Base-by-base conservation (phyloP, 352 stramenopile species). In the Phytophthora podocarpi region DNA sequence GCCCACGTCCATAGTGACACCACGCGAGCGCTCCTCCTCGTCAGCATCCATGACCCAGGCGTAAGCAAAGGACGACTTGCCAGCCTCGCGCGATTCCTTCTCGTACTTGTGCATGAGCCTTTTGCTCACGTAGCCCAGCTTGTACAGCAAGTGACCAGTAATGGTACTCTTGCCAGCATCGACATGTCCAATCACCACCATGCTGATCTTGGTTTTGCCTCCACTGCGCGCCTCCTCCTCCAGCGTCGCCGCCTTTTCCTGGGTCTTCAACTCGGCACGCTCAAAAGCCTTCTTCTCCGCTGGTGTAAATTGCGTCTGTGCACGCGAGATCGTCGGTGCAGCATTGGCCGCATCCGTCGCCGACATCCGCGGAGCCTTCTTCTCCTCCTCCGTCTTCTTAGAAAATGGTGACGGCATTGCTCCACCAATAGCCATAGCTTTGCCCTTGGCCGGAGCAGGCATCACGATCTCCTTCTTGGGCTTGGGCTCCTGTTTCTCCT, bases 131-230 rank as follows among this genome's bases (percentile, higher is more conserved):
- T 97, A 93, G 37, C 90, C 87, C 0, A 97, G 70, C 28, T 95
- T 81, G 61, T 96, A 93, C 13, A 99, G 79, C 66, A 99, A 76
- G 54, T 98, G 97, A 1, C 97, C 97, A 40, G 96, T 99, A 59
- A 99, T 89, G 1, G 97, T 99, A 39, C 91, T 98, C 82, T 99
- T 99, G 27, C 97, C 97, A 3, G 95, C 92, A 76, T 99, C 97
- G 12, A 99, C 97, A 61, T 99, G 97, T 13, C 97, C 97, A 31
- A 98, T 87, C 23, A 99, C 91, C 27, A 99, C 95, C 82, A 99
- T 93, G 48, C 88, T 98, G 54, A 98, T 87, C 76, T 86, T 87
- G 16, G 70, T 71, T 55, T 95, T 95, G 52, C 78, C 82, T 27
- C 72, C 61, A 20, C 45, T 49, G 11, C 59, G 74, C 1, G 72